Percentiles rank a stretch among this genome's conserved stretches.
These are phyloP conservation scores for Candida wancherniae DNA, from an alignment of 805 yeast genomes.

Conservation along the genomic window DNA sequence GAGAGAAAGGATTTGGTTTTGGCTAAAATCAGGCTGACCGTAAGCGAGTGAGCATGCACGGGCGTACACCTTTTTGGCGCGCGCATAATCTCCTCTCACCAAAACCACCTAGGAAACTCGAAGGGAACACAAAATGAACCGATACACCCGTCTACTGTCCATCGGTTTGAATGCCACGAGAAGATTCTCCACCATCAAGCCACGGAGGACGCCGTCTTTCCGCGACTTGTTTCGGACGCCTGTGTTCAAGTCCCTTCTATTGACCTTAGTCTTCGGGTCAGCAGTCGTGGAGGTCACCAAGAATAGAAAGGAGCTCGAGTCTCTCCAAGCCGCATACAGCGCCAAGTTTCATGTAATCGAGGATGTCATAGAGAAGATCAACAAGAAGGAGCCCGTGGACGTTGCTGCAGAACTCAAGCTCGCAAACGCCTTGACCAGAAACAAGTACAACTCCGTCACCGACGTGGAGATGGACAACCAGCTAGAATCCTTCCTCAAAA, in stretches of 20 bases:
- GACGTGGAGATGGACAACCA: conserved; percentile 39
- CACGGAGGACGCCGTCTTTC: conserved; percentile 18
- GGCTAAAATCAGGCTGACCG: conserved; percentile 11
- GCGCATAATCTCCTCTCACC: too few relatives aligned
- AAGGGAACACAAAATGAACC: not conserved
- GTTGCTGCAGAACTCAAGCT: conserved; percentile 36
- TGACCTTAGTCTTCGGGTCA: conserved; percentile 39
- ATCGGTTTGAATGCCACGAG: not conserved
- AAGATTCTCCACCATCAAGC: conserved; percentile 11
- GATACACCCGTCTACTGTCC: not conserved
- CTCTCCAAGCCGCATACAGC: conserved; percentile 34
- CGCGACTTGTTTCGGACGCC: conserved; percentile 31
- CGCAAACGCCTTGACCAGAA: conserved; percentile 40
- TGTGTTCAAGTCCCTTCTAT: conserved; percentile 33
- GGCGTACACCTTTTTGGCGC: not conserved
- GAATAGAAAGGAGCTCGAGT: conserved; percentile 41
- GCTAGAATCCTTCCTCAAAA: conserved; percentile 30
- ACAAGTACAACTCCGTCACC: conserved; percentile 26
- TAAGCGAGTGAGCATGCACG: not conserved
- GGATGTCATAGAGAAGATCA: conserved; percentile 27
- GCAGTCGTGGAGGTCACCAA: conserved; percentile 46
- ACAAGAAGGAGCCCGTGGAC: conserved; percentile 36
- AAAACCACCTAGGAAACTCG: too few relatives aligned
- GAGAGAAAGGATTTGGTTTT: conserved; percentile 28
- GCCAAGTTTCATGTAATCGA: conserved; percentile 30